Base-by-base conservation (phyloP, 2,329 filamentous ascomycete genomes). In the Colletotrichum neosansevieriae region DNA sequence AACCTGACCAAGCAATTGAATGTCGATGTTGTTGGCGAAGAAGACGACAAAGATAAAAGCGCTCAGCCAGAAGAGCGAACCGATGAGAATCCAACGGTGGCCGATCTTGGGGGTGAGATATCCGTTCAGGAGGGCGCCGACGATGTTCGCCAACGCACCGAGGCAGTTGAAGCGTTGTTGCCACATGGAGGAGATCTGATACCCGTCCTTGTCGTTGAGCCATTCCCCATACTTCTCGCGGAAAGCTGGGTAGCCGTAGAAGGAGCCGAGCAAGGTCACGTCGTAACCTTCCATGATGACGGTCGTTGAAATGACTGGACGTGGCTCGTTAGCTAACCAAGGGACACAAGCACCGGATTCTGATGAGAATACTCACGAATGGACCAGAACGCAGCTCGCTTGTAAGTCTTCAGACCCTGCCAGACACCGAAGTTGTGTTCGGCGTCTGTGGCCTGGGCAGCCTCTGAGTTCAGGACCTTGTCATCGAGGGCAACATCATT, bases 221-320 rank as follows among this genome's bases (percentile, higher is more conserved):
- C 58, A 80, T 4, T 73, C 73, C 49, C 83, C 83, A 65, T 83
- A 86, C 71, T 76, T 82, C 65, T 72, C 72, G 9, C 74, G 76
- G 73, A 79, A 84, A 64, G 63, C 71, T 1, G 74, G 80, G 73
- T 83, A 84, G 5, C 77, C 83, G 70, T 79, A 83, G 73, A 85
- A 84, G 17, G 79, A 81, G n/a, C 77, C 70, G n/a, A 86, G 73
- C 0, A 86, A 75, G 38, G 81, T 82, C 2, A 81, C 78, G 58
- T 85, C 83, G 73, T 85, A 85, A 3, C 84, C 84, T 67, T 85
- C 84, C 84, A 85, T 85, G 69, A 85, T 78, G 60, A 85, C 79
- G 3, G 81, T 79, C n/a, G 79, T 79, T 12, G 81, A 83, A 61
- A 84, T 80, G 63, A 78, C 78, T 80, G 53, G 6, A 4, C n/a